Base-by-base conservation (phyloP, 2,329 filamentous ascomycete species). In the Aspergillus candidus region DNA sequence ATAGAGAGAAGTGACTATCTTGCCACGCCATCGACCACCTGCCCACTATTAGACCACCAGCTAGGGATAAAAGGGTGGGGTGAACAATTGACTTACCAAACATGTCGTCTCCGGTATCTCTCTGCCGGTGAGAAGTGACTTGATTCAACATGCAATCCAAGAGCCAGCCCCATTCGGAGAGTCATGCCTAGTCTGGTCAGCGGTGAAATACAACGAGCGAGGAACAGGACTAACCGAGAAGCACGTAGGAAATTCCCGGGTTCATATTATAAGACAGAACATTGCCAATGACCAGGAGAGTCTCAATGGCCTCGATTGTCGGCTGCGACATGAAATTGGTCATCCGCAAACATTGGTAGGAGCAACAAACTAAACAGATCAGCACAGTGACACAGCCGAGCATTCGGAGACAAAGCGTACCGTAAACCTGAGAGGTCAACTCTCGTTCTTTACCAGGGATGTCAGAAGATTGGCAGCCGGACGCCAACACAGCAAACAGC, bases 21-120 rank as follows among this genome's bases (percentile, higher is more conserved):
- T 82, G 79, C 79, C 79, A 83, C 29, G 81, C 71, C 51, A 82
- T 72, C 2, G 77, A 77, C 79, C 79, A 83, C 72, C 72, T 74
- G 18, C 14, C 18, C 15, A 14, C 13, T 5, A 32, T 50, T 35
- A 48, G 39, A 27, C 3, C 30, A 29, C 14, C 7, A 34, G 13
- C 4, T 4, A n/a, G 12, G 2, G 3, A n/a, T 15, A 8, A 5
- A 11, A 7, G 13, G 33, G 18, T n/a, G 13, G 22, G 15, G 4
- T 27, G 6, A 27, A 27, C 6, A 2, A 10, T 27, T 2, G 37
- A 43, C 61, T 49, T 59, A 70, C 71, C 70, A 74, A 35, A 71
- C 65, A 51, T 70, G 67, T 41, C 66, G 60, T 33, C 71, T 59
- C 47, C 69, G 59, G 58, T 71, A 66, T 52, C 69, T 63, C 41